Evolutionary conservation across 2,329 filamentous ascomycete genomes (phyloP), one percentile per base, ranked within the genome.

Genomic region (Apiospora phragmitis): DNA sequence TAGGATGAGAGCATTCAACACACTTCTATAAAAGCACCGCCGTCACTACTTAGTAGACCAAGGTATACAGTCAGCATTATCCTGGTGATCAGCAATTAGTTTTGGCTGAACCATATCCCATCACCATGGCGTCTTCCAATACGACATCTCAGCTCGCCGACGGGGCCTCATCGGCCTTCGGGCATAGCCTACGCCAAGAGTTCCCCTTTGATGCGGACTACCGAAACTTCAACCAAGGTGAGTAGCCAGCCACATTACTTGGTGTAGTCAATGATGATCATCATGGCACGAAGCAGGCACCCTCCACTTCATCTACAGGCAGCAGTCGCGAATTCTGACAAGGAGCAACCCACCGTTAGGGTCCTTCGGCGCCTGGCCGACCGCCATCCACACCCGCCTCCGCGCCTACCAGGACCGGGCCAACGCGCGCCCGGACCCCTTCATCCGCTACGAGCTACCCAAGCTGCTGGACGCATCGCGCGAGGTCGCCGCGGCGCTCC

Each of bases 351-450:
- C 59, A n/a, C n/a, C n/a, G n/a, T n/a, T n/a, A 90, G 92, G 94
- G 67, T 97, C 94, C 0, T 97, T 93, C 78, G 95, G 95, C 43
- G 91, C 91, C 1, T 90, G 91, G 75, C 94, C 95, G 4, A 83
- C 81, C 12, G 78, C 82, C 26, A 85, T 98, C 71, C 88, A 86
- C 21, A 81, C 86, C 18, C 86, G 85, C 67, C 85, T 92, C 26
- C 89, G 87, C 21, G 77, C 84, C n/a, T 92, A 91, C 76, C 91
- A 95, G 78, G 88, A 91, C 72, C 82, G 84, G 4, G 83, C 86
- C 45, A 94, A 97, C 83, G 83, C 87, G 1, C 85, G 84, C 0
- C 93, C 94, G 0, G 95, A 98, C 81, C 80, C 83, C 8, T 97
- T 94, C 83, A 90, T 95, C 77, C 90, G 92, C 32, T 93, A 92